Percentiles rank a stretch among this genome's conserved stretches.
Evolutionary conservation across 257 asterid species (phyloP).

Genomic region (Eustoma russellianum): DNA sequence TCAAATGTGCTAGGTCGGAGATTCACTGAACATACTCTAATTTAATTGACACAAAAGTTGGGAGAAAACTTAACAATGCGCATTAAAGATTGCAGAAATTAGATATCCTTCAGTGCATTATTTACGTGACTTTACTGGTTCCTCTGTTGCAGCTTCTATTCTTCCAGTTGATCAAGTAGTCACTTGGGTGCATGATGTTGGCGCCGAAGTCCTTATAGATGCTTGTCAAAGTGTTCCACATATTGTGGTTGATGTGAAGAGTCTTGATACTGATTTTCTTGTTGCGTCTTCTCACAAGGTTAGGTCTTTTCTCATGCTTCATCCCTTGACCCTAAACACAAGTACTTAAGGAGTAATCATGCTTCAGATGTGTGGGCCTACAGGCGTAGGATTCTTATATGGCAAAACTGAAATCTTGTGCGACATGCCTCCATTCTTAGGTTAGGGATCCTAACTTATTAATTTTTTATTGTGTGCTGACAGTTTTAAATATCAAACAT

Average conservation of each 20-base stretch:
- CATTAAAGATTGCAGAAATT: not conserved
- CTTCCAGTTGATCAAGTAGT: slow-evolving; percentile 77
- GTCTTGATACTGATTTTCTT: slow-evolving; percentile 74
- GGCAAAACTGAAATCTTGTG: slow-evolving; percentile 72
- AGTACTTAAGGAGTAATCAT: slow-evolving; percentile 45
- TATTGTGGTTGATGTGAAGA: slow-evolving; percentile 79
- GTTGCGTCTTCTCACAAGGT: slow-evolving; percentile 99
- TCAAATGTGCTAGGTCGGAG: slow-evolving; percentile 73
- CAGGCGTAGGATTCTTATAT: slow-evolving; percentile 97
- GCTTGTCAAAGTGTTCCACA: slow-evolving; percentile 99
- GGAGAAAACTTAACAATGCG: not conserved
- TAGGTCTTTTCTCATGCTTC: slow-evolving; percentile 22
- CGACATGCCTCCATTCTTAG: slow-evolving; percentile 92
- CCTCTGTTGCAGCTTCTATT: slow-evolving; percentile 51
- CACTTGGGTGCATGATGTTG: slow-evolving; percentile 84
- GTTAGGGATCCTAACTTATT: slow-evolving; percentile 24
- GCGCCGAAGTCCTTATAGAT: slow-evolving; percentile 90
- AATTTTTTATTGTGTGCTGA: not conserved
- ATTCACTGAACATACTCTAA: not conserved
- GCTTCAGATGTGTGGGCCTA: slow-evolving; percentile 99
- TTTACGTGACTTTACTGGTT: not conserved
- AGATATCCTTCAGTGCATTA: no score
- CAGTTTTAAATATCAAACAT: slow-evolving; percentile 5
- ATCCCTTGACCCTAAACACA: slow-evolving; percentile 18
- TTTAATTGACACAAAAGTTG: not conserved